Evolutionary conservation across 257 asterid genomes (phyloP).

Genomic region (Fraxinus quadrangulata): DNA sequence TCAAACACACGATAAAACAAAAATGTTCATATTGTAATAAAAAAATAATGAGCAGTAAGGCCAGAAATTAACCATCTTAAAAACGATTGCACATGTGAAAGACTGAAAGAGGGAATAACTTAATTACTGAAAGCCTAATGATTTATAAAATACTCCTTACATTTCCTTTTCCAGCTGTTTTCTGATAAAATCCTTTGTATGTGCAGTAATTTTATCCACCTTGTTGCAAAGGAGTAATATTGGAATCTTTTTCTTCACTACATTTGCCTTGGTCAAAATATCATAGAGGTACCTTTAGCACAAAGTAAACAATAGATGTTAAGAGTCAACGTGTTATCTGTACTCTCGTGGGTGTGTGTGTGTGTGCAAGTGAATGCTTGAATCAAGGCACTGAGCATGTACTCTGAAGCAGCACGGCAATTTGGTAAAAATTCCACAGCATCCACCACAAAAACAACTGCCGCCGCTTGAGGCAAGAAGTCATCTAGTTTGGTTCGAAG

Average conservation of each 20-base stretch:
- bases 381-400: constrained; percentile 24
- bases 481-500: constrained; percentile 75
- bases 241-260: constrained; percentile 73
- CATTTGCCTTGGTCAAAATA: constrained; percentile 66
- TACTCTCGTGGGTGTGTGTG: background rate
- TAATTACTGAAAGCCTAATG: constrained; percentile 9
- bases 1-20: background rate
- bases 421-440: constrained; percentile 82
- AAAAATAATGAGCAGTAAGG: background rate
- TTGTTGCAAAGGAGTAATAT: constrained; percentile 80
- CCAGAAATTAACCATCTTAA: background rate
- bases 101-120: background rate
- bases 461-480: constrained; percentile 80
- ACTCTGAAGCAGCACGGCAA: constrained; percentile 81
- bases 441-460: constrained; percentile 65
- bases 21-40: background rate
- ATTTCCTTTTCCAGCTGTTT: constrained; percentile 73
- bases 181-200: constrained; percentile 73
- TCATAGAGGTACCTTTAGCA: constrained; percentile 74
- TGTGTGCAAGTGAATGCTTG: background rate
- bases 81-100: background rate
- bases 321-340: background rate
- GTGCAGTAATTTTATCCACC: constrained; percentile 89
- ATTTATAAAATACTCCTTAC: constrained; percentile 32
- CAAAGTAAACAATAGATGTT: constrained; percentile 8